Conservation (phyloP, 1,284 basidiomycete genomes). For the Trichosporon faecale region DNA sequence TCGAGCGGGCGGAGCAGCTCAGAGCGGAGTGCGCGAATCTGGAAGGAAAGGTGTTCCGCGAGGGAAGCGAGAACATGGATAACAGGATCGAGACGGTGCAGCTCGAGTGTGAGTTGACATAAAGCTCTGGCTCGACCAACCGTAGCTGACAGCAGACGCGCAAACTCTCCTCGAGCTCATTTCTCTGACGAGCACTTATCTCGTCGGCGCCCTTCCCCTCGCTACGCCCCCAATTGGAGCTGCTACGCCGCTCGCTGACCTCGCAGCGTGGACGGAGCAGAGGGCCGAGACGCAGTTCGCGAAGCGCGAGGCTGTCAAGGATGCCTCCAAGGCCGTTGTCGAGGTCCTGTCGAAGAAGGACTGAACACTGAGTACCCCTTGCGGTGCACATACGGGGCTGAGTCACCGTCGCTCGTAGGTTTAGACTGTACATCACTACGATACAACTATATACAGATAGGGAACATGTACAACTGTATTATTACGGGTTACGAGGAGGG, state of each 20-base stretch:
- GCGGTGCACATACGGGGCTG: too few species aligned
- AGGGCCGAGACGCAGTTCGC: constrained; percentile 23
- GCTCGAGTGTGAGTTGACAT: constrained; percentile 22
- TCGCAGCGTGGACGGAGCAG: constrained; percentile 22
- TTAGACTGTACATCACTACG: background rate
- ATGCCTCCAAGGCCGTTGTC: constrained; percentile 19
- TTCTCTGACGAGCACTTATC: constrained; percentile 16
- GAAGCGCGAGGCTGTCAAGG: constrained; percentile 21
- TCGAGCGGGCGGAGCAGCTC: constrained; percentile 23
- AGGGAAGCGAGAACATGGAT: background rate
- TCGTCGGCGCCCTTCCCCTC: constrained; percentile 27
- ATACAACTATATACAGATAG: background rate
- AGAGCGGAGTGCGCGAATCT: constrained; percentile 9
- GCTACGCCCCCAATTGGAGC: background rate
- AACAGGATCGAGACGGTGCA: constrained; percentile 15
- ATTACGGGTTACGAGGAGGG: background rate
- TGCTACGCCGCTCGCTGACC: constrained; percentile 12
- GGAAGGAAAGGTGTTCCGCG: constrained; percentile 15
- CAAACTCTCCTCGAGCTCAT: constrained; percentile 29
- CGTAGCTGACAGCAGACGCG: constrained; percentile 16
- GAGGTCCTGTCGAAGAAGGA: constrained; percentile 19
- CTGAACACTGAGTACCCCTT: background rate
- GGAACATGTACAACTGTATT: constrained; percentile 6
- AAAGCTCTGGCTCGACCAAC: background rate
- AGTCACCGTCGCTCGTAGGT: background rate